Base-by-base conservation (phyloP, 176 grass and related monocot species). In the Thinopyrum elongatum region DNA sequence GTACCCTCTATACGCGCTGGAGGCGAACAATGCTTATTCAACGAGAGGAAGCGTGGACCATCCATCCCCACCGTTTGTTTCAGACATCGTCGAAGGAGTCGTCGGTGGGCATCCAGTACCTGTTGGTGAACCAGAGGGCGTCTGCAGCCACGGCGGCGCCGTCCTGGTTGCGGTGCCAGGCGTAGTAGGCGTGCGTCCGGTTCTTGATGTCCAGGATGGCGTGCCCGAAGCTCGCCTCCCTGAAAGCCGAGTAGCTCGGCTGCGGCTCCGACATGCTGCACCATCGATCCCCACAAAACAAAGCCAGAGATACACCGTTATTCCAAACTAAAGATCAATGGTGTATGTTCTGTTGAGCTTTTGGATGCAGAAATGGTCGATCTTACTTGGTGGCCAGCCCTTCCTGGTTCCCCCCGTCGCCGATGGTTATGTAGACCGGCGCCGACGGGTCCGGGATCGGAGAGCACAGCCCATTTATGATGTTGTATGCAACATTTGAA, bases 191-290 rank as follows among this genome's bases (percentile, higher is more conserved):
- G 86, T 98, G 95, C 65, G 93, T 94, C 77, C 86, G 78, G 69
- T 98, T 98, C 90, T 94, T 98, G 84, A 98, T 89, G 58, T 98
- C 93, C 16, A 98, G 86, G 38, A 95, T 89, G 46, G 96, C 96
- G 87, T 98, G 96, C 33, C 96, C 93, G 68, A 98, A 95, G 86
- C 93, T 98, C n/a, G 96, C 63, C 86, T 98, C 95, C 83, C 95
- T 90, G 89, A 93, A 95, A 65, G 95, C 95, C 8, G 95, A 98
- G 86, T 98, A 98, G 67, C 88, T 87, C 2, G 95, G 95, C 83
- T 98, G 95, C 34, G 95, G 95, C 80, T 84, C 74, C 12, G 91
- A 86, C 95, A 95, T 95, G 87, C 95, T 98, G 87, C 61, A 71
- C n/a, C 12, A 29, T 69, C 0, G 42, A 51, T 62, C 35, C 38